A percentile compares a stretch with the other conserved stretches of the same genome.
phyloP scores from a whole-genome alignment of 352 stramenopile species.

The Phytophthora palmivora region DNA sequence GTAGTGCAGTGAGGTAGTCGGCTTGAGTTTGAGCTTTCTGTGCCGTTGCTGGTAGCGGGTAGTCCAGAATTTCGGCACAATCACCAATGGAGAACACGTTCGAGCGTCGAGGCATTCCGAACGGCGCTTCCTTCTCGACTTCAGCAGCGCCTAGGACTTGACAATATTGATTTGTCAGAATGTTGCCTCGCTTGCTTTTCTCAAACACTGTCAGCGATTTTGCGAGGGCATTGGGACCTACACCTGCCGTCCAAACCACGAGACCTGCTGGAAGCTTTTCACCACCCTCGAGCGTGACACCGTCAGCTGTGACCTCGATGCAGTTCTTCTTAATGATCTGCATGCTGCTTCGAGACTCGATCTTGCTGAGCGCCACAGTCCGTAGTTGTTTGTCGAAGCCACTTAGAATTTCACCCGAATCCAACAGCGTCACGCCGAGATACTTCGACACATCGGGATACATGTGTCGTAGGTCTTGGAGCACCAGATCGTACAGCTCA shows the following conservation, averaged over 20 bases:
- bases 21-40: conserved; percentile 89
- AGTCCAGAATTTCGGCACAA: conserved; percentile 86
- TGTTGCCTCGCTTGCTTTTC: conserved; percentile 78
- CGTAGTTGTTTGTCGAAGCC: conserved; percentile 71
- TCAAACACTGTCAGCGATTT: conserved; percentile 68
- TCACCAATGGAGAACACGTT: conserved; percentile 96
- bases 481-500: conserved; percentile 95
- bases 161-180: conserved; percentile 83
- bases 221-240: conserved; percentile 76
- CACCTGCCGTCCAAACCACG: conserved; percentile 78
- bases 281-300: conserved; percentile 64
- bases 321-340: conserved; percentile 80
- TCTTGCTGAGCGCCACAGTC: conserved; percentile 70
- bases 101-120: conserved; percentile 61
- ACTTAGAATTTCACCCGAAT: conserved; percentile 72
- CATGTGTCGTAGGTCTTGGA: conserved; percentile 88
- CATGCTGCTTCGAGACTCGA: conserved; percentile 73
- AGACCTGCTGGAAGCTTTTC: conserved; percentile 66
- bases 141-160: conserved; percentile 66
- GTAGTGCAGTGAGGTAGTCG: conserved; percentile 56
- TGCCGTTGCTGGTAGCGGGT: conserved; percentile 91
- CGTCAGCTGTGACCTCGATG: conserved; percentile 58
- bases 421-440: conserved; percentile 64
- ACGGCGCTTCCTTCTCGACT: conserved; percentile 51
- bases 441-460: conserved; percentile 78